Base-by-base conservation (phyloP, 768 basidiomycete species). In the Podaxis sp. region DNA sequence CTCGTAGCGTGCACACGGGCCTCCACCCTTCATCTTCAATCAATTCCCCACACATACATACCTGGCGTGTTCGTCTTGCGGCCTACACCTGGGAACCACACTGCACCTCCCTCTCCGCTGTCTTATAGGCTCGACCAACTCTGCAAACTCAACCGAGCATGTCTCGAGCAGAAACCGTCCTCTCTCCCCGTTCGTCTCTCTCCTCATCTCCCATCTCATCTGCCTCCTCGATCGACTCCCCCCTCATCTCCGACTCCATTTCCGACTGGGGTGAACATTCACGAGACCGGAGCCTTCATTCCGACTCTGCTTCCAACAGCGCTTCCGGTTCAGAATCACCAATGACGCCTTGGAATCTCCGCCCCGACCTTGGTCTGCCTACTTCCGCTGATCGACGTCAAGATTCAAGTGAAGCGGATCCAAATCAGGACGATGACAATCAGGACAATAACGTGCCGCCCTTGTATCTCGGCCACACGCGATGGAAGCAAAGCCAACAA, bases 401-500 rank as follows among this genome's bases (percentile, higher is more conserved):
- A 40, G 58, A 52, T 25, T 13, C 58, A 24, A 59, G 25, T 27
- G 58, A 41, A 9, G 58, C 38, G 13, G 15, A 50, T 22, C 29
- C 12, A 22, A 53, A 29, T 25, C 33, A 22, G 12, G 59, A 24
- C 24, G 52, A 61, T n/a, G 27, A 33, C 4, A 29, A 61, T 22
- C 19, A 47, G n/a, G 58, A 38, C 12, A 22, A 37, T 40, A 36
- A 38, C 22, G 19, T 38, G n/a, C 36, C 41, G 8, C 60, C 60
- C 2, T 27, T 47, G n/a, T 55, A 61, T 29, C 60, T 61, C 37
- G 60, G 60, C 53, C 60, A 61, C 33, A 55, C 53, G n/a, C 60
- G 43, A n/a, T 61, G 60, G 60, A 61, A 61, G 46, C 60, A 61
- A 13, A 25, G 53, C 41, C 60, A 54, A 41, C 40, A 50, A 22